Conservation (phyloP, 495 filamentous ascomycete genomes). For the Penicillium lividum region DNA sequence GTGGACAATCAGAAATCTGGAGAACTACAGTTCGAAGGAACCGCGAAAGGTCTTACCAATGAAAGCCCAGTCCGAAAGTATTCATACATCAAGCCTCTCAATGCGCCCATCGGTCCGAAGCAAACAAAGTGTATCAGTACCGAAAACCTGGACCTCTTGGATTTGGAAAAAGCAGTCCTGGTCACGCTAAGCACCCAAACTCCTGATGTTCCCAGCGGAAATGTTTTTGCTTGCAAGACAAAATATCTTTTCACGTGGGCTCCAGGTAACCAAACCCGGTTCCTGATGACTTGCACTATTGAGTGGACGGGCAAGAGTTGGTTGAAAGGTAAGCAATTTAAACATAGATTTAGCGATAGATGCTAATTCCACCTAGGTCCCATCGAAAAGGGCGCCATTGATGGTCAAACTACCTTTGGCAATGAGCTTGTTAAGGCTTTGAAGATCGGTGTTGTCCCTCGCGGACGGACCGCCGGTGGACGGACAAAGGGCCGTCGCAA, state of each 20-base stretch:
- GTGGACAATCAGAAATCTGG: conserved; percentile 83
- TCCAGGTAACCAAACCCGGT: conserved; percentile 74
- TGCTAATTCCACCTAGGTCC: conserved; percentile 59
- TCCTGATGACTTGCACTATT: conserved; percentile 83
- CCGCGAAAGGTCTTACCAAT: conserved; percentile 71
- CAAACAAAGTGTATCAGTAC: conserved; percentile 94
- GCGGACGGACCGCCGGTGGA: conserved; percentile 47
- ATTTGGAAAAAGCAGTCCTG: conserved; percentile 83
- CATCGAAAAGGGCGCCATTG: conserved; percentile 93
- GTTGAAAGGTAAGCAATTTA: conserved; percentile 74
- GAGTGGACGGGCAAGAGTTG: conserved; percentile 99
- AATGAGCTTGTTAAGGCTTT: conserved; percentile 73
- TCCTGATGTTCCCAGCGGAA: conserved; percentile 93
- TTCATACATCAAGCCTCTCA: conserved; percentile 90
- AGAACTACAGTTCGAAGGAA: conserved; percentile 80
- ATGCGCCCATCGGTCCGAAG: conserved; percentile 81
- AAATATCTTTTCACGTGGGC: conserved; percentile 94
- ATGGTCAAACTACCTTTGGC: conserved; percentile 81
- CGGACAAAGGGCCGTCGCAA: conserved; percentile 53
- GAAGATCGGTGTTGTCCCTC: conserved; percentile 68
- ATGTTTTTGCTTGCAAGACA: conserved; percentile 87
- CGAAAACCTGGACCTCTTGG: conserved; percentile 75
- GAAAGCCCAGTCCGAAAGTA: conserved; percentile 74
- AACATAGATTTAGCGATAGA: background rate
- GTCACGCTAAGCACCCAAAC: conserved; percentile 82